Percentiles rank a stretch among this genome's conserved stretches.
Conservation (phyloP, 768 basidiomycete genomes). For the Filobasidium wieringae region DNA sequence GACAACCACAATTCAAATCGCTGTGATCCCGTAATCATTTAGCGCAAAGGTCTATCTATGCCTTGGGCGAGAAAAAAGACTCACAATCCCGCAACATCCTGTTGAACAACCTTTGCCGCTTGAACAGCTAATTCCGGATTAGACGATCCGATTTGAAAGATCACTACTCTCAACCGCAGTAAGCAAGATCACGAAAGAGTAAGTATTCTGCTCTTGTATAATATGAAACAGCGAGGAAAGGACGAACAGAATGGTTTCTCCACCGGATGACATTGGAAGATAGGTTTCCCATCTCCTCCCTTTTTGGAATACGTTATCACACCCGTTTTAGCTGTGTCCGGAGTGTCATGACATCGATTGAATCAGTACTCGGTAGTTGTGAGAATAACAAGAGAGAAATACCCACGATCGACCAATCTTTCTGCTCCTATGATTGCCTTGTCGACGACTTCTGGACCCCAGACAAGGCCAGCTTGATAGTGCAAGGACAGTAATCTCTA, state of each 20-base stretch:
- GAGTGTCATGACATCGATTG: neutral
- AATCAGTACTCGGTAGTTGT: neutral
- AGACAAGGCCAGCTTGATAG: constrained; percentile 85
- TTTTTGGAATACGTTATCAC: constrained; percentile 71
- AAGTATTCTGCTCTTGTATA: too few relatives aligned
- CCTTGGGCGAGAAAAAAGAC: neutral
- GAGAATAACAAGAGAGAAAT: neutral
- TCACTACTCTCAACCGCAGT: constrained; percentile 41
- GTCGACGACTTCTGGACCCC: constrained; percentile 95
- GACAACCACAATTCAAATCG: constrained; percentile 96
- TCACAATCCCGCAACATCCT: constrained; percentile 65
- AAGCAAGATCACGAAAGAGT: neutral
- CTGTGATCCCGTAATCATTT: constrained; percentile 11
- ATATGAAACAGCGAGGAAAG: neutral
- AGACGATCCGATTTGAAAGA: constrained; percentile 89
- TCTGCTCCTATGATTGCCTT: constrained; percentile 81
- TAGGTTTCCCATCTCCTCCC: constrained; percentile 54
- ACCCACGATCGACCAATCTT: constrained; percentile 74
- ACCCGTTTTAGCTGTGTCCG: constrained; percentile 62
- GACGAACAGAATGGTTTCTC: constrained; percentile 65
- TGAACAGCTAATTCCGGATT: constrained; percentile 81
- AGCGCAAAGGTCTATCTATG: too few relatives aligned
- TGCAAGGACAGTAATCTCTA: constrained; percentile 68
- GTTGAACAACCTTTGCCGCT: constrained; percentile 71
- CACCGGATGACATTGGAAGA: constrained; percentile 85